Conservation (phyloP, 2,329 filamentous ascomycete genomes). For the Colletotrichum agaves region DNA sequence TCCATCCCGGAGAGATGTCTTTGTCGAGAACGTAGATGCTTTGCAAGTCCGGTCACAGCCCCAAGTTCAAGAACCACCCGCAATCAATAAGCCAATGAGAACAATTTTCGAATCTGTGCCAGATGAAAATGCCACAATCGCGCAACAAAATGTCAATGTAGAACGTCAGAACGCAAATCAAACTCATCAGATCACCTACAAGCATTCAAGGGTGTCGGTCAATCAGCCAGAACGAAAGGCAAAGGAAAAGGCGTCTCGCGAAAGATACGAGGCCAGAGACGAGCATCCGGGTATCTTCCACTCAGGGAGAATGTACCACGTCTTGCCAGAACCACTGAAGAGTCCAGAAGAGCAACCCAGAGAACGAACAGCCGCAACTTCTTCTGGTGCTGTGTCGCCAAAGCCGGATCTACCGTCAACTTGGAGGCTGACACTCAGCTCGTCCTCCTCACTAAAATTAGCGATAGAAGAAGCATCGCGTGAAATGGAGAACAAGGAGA, state of each 20-base stretch:
- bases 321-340: constrained; percentile 1
- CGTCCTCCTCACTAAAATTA: constrained; percentile 46
- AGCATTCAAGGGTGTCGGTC: constrained; percentile 25
- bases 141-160: neutral
- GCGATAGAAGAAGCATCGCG: constrained; percentile 45
- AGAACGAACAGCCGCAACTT: constrained; percentile 3
- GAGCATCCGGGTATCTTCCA: constrained; percentile 11
- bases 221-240: constrained; percentile 37
- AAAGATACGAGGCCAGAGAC: neutral
- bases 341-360: neutral
- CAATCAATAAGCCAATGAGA: neutral
- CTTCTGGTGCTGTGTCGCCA: neutral
- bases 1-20: neutral
- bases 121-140: neutral
- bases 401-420: constrained; percentile 44
- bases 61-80: neutral
- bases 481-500: constrained; percentile 42
- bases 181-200: neutral
- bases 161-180: neutral
- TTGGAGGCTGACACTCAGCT: constrained; percentile 43
- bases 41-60: neutral
- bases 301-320: constrained; percentile 4
- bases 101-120: neutral
- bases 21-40: neutral
- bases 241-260: constrained; percentile 36